phyloP scores from a whole-genome alignment of 2,329 filamentous ascomycete species.

The Stachybotrys echinatus region DNA sequence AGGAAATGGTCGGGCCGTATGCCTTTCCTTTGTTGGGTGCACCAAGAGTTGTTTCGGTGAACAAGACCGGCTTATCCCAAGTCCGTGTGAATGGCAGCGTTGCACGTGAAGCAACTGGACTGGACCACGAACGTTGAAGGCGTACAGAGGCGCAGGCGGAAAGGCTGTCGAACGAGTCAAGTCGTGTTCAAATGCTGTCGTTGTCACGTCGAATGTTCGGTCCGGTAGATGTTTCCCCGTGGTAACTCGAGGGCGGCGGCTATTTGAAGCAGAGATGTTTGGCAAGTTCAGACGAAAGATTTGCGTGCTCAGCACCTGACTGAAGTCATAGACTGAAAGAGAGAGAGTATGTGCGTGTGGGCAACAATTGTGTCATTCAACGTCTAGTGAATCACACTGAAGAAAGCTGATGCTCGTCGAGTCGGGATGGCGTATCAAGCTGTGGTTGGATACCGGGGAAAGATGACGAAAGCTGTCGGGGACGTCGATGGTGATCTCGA shows the following conservation, averaged over 20 bases:
- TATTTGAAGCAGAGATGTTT: background rate
- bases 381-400: slow-evolving; percentile 7
- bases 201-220: too few species aligned
- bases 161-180: background rate
- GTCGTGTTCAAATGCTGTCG: background rate
- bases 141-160: background rate
- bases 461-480: background rate
- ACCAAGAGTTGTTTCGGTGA: background rate
- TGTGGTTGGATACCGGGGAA: background rate
- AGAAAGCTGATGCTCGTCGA: background rate
- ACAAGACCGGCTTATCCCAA: background rate
- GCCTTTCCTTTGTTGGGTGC: background rate
- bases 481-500: background rate
- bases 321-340: background rate
- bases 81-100: background rate
- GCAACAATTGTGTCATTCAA: background rate
- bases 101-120: background rate
- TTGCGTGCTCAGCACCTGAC: background rate
- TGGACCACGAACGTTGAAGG: background rate
- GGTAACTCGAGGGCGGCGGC: background rate
- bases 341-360: background rate
- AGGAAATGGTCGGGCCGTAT: background rate
- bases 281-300: background rate
- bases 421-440: background rate
- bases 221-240: background rate